Evolutionary conservation across 495 filamentous ascomycete species (phyloP).

Genomic region (Emericellopsis terricola): DNA sequence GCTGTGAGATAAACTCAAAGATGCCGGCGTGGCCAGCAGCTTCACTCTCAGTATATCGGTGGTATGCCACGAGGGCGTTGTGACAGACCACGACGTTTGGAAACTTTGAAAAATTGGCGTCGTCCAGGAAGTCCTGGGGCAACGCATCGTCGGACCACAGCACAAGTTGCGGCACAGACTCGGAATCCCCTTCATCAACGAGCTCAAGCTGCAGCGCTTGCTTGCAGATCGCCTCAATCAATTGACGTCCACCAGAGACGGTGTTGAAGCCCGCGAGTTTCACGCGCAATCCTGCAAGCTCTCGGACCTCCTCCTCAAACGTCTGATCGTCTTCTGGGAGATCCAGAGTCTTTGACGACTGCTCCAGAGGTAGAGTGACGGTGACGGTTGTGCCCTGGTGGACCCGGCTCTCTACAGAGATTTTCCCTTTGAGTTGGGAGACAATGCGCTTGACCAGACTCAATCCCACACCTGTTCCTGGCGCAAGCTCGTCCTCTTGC

Average conservation of each 20-base stretch:
- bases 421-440: constrained; percentile 35
- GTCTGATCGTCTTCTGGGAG: constrained; percentile 6
- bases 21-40: constrained; percentile 7
- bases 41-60: constrained; percentile 6
- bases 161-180: constrained; percentile 6
- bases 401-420: constrained; percentile 37
- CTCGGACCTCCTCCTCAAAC: constrained; percentile 12
- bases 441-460: constrained; percentile 52
- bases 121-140: too few species aligned
- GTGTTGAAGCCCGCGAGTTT: constrained; percentile 14
- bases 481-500: constrained; percentile 47
- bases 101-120: too few species aligned
- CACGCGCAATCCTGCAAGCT: constrained; percentile 16
- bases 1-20: constrained; percentile 13
- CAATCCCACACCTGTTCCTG: constrained; percentile 53
- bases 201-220: constrained; percentile 12
- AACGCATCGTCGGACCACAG: constrained; percentile 4
- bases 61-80: constrained; percentile 12
- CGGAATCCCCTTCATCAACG: constrained; percentile 2
- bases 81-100: constrained; percentile 7
- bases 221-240: too few species aligned
- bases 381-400: constrained; percentile 41
- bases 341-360: constrained; percentile 2
- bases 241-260: constrained; percentile 6
- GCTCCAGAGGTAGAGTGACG: constrained; percentile 26